A percentile compares a stretch with the other conserved stretches of the same genome.
Evolutionary conservation across 2,329 filamentous ascomycete genomes (phyloP).

Genomic region (Diaporthe australafricana): DNA sequence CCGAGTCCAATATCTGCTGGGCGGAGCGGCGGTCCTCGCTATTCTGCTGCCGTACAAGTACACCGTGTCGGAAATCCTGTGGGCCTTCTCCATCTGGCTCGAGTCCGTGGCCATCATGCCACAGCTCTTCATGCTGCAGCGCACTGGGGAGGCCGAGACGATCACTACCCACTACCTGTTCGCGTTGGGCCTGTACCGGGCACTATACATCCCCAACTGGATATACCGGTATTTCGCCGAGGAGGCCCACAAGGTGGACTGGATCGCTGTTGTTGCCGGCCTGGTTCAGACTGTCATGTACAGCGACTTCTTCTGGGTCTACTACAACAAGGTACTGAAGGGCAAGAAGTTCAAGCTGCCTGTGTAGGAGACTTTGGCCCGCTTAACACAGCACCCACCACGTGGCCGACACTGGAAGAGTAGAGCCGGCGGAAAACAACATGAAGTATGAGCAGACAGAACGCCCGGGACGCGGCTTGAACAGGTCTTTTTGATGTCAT

Average conservation of each 20-base stretch:
- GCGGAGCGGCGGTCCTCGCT: conserved; percentile 81
- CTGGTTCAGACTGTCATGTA: conserved; percentile 95
- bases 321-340: conserved; percentile 95
- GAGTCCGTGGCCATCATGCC: conserved; percentile 97
- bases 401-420: not conserved
- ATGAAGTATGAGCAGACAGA: not conserved
- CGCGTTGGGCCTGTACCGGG: conserved; percentile 89
- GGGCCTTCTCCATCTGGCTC: conserved; percentile 98
- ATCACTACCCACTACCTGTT: conserved; percentile 99
- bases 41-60: conserved; percentile 89
- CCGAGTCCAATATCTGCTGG: conserved; percentile 93
- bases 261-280: conserved; percentile 88
- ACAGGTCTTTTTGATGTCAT: conserved; percentile 12
- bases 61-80: conserved; percentile 85
- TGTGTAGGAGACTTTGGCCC: conserved; percentile 63
- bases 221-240: conserved; percentile 90
- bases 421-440: not conserved
- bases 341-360: conserved; percentile 90
- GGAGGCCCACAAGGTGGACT: conserved; percentile 78
- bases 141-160: conserved; percentile 98
- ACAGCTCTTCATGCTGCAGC: conserved; percentile 97
- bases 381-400: not conserved
- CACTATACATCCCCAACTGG: conserved; percentile 99
- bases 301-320: conserved; percentile 99
- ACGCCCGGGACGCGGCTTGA: not conserved